Conservation (phyloP, 2,329 filamentous ascomycete species). For the Knufia fluminis region DNA sequence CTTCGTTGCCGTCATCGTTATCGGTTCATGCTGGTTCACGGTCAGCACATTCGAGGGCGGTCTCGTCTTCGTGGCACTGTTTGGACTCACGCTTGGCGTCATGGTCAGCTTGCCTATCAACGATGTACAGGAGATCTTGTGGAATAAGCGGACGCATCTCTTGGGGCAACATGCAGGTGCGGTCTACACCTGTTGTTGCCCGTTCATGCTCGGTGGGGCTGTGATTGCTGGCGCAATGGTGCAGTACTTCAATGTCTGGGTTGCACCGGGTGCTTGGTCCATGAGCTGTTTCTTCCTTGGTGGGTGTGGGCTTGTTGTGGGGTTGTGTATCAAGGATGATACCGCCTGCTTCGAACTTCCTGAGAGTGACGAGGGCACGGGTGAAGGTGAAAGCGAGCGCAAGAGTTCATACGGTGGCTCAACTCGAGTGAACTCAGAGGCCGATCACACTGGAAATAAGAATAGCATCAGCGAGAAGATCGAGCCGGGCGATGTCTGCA, state of each 20-base stretch:
- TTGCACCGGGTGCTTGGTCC: not conserved
- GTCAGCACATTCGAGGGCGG: not conserved
- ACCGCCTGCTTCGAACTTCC: not conserved
- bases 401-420: too few species aligned
- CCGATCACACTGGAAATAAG: too few species aligned
- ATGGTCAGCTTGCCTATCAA: constrained; percentile 5
- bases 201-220: constrained; percentile 6
- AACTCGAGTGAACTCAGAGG: too few species aligned
- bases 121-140: constrained; percentile 6
- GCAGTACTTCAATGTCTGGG: not conserved
- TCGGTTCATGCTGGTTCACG: not conserved
- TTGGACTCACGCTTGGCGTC: not conserved
- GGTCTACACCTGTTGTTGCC: not conserved
- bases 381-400: too few species aligned
- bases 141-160: not conserved
- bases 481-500: too few species aligned
- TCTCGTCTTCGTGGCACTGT: constrained; percentile 2
- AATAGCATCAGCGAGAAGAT: too few species aligned
- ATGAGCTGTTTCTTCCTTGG: not conserved
- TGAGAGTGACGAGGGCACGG: too few species aligned
- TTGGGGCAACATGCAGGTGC: constrained; percentile 1
- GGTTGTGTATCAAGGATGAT: not conserved
- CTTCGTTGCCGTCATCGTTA: not conserved
- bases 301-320: not conserved
- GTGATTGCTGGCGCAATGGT: not conserved